Evolutionary conservation across 2,329 filamentous ascomycete species (phyloP).

Genomic region (Fusarium neocosmosporiellum): DNA sequence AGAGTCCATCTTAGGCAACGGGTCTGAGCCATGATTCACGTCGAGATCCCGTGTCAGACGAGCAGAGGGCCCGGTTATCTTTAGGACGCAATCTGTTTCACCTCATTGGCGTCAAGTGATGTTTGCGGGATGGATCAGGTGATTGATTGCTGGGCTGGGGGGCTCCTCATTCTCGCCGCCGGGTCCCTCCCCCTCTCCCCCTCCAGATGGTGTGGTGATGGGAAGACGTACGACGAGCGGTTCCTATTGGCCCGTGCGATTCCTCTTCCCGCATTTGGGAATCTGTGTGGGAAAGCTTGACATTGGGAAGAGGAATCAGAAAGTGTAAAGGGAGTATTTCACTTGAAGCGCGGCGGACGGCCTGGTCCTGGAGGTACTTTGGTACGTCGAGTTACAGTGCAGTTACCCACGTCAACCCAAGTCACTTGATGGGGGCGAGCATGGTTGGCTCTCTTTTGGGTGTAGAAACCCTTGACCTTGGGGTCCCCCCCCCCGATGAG

Average conservation of each 20-base stretch:
- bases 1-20: background rate
- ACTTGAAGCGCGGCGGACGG: background rate
- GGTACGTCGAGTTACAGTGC: background rate
- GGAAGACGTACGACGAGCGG: slow-evolving; percentile 1
- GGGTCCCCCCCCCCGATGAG: background rate
- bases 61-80: slow-evolving; percentile 14
- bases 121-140: slow-evolving; percentile 30
- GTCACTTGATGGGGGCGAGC: slow-evolving; percentile 11
- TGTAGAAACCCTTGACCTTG: slow-evolving; percentile 2
- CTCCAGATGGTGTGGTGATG: slow-evolving; percentile 17
- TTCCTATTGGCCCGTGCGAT: slow-evolving; percentile 28
- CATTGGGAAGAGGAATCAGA: background rate
- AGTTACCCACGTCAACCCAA: slow-evolving; percentile 5
- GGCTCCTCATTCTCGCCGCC: slow-evolving; percentile 4
- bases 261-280: slow-evolving; percentile 25
- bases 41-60: slow-evolving; percentile 16
- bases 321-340: slow-evolving; percentile 3
- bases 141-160: slow-evolving; percentile 16
- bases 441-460: slow-evolving; percentile 6
- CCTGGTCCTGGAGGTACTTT: background rate
- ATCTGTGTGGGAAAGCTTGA: slow-evolving; percentile 18
- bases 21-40: slow-evolving; percentile 10
- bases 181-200: slow-evolving; percentile 12
- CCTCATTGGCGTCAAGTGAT: slow-evolving; percentile 34
- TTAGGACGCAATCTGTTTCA: slow-evolving; percentile 37